A percentile compares a stretch with the other conserved stretches of the same genome.
Conservation (phyloP, 352 stramenopile genomes). For the Globisporangium nunn region DNA sequence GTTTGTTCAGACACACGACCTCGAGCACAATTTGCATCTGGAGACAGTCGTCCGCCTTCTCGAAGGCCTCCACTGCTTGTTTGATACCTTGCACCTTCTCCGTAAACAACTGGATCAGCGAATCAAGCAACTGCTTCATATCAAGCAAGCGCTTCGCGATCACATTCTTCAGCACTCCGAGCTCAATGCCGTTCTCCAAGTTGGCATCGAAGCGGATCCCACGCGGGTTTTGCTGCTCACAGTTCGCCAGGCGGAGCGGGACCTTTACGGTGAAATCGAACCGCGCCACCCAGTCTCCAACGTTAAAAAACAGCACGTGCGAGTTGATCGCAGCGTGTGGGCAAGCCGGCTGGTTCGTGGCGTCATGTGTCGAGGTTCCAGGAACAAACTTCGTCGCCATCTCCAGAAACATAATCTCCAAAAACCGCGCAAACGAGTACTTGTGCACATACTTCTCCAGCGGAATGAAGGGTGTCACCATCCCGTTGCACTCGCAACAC, state of each 20-base stretch:
- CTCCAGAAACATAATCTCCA: slow-evolving; percentile 95
- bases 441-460: slow-evolving; percentile 93
- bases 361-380: slow-evolving; percentile 13
- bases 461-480: slow-evolving; percentile 89
- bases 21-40: slow-evolving; percentile 59
- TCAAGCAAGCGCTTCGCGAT: slow-evolving; percentile 19
- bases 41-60: slow-evolving; percentile 40
- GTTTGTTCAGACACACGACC: slow-evolving; percentile 49
- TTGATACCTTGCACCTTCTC: slow-evolving; percentile 61
- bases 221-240: slow-evolving; percentile 9
- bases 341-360: slow-evolving; percentile 15
- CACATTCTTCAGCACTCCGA: slow-evolving; percentile 21
- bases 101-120: slow-evolving; percentile 42
- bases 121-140: slow-evolving; percentile 32
- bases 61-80: slow-evolving; percentile 50
- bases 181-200: slow-evolving; percentile 10
- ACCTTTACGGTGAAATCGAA: slow-evolving; percentile 51
- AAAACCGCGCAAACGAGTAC: slow-evolving; percentile 96
- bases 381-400: slow-evolving; percentile 37
- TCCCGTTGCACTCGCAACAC: slow-evolving; percentile 90
- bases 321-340: slow-evolving; percentile 44
- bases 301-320: slow-evolving; percentile 80
- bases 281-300: slow-evolving; percentile 60
- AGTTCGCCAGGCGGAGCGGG: slow-evolving; percentile 24
- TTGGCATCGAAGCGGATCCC: neutral